Evolutionary conservation across 495 filamentous ascomycete genomes (phyloP), one percentile per base, ranked within the genome.

Genomic region (Penicillium simplicissimum): DNA sequence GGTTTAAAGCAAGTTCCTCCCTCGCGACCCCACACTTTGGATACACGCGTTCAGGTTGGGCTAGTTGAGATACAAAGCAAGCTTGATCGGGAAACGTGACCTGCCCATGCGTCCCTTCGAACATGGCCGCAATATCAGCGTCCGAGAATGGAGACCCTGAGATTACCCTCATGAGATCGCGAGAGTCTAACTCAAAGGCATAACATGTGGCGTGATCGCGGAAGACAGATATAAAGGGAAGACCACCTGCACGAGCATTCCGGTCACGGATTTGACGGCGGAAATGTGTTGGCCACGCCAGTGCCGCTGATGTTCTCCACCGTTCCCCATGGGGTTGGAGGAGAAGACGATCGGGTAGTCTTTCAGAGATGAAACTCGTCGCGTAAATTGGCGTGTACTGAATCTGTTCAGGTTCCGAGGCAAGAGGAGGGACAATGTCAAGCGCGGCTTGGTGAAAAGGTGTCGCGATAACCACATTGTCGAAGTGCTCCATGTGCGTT

Each of bases 371-470:
- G 15, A 57, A 25, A 17, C 43, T 40, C n/a, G 55, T 57, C 6
- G 35, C 55, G 31, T 57, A 42, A 11, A 57, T 14, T 4, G 55
- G 42, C 6, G 9, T 31, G 33, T 57, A 57, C 7, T 15, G 21
- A 25, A 57, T 57, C 40, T 37, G 14, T 17, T 45, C n/a, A 3
- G 55, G 55, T 10, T 17, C 10, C 7, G 8, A 36, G 4, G 40
- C 15, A 4, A 57, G 55, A 5, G 55, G 55, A 21, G 40, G 55
- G 14, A 48, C 42, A 25, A 57, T 19, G 2, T 57, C 28, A 31
- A 57, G 42, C n/a, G 19, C 42, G 11, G 55, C 21, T 17, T 57
- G 55, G 38, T 35, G 25, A 33, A 57, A 57, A 47, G 55, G 25
- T 34, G 25, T 14, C 10, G 55, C 42, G 19, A 57, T 31, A 21